Conservation (phyloP, 768 basidiomycete genomes). For the Rhodotorula toruloides region DNA sequence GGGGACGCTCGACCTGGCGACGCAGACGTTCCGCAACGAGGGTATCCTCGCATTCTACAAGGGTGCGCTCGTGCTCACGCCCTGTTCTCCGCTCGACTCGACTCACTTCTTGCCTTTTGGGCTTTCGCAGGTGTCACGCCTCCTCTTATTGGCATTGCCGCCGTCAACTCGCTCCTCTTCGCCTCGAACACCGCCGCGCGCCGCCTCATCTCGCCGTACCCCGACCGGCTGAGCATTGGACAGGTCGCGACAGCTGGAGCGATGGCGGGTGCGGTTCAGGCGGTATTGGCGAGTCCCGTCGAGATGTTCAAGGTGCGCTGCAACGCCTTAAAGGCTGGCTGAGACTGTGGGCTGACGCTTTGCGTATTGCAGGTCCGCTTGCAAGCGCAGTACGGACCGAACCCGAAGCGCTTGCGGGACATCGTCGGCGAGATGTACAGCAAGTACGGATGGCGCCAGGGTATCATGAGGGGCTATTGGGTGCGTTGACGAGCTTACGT, state of each 20-base stretch:
- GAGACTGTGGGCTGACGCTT: background rate
- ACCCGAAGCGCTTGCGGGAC: slow-evolving; percentile 68
- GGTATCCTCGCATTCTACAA: slow-evolving; percentile 93
- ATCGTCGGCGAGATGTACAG: slow-evolving; percentile 78
- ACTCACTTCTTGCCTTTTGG: background rate
- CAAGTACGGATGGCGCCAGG: slow-evolving; percentile 76
- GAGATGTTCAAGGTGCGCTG: slow-evolving; percentile 94
- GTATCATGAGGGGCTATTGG: slow-evolving; percentile 97
- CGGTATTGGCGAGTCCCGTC: slow-evolving; percentile 82
- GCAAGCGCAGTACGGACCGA: slow-evolving; percentile 63
- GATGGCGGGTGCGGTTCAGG: slow-evolving; percentile 87
- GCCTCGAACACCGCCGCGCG: slow-evolving; percentile 78
- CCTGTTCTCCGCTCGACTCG: background rate
- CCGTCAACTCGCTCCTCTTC: slow-evolving; percentile 92
- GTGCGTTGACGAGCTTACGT: slow-evolving; percentile 49
- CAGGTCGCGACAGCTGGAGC: slow-evolving; percentile 79
- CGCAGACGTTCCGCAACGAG: slow-evolving; percentile 74
- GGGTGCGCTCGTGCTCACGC: slow-evolving; percentile 55
- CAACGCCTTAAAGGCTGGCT: background rate
- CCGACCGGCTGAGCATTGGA: slow-evolving; percentile 63
- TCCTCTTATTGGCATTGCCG: slow-evolving; percentile 85
- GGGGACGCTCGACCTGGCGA: slow-evolving; percentile 86
- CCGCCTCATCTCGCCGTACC: slow-evolving; percentile 80
- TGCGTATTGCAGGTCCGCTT: slow-evolving; percentile 3
- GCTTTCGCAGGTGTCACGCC: slow-evolving; percentile 85